Base-by-base conservation (phyloP, 192 early-diverging fungal species). In the Coemansia pectinata region DNA sequence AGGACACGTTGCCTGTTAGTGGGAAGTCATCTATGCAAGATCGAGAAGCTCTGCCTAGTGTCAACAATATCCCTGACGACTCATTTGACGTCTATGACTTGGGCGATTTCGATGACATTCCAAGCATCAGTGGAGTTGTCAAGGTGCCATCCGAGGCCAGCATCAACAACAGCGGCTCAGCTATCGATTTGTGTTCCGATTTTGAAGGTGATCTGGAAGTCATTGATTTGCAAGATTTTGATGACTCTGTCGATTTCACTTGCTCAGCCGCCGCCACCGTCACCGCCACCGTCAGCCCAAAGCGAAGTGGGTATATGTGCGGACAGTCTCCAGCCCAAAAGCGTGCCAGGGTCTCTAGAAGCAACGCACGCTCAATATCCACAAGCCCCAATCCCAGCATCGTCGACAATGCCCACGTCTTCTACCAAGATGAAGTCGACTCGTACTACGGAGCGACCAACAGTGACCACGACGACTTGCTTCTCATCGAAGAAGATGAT, bases 131-230 rank as follows among this genome's bases (percentile, higher is more conserved):
- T 23, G 21, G 19, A 8, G 21, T 50, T 50, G 48, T 50, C n/a
- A 19, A 23, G 21, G 19, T 19, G 48, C 48, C 19, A 23, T 50
- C 48, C 21, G 48, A 50, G 19, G 21, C 48, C 19, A 50, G 48
- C 48, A 21, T 50, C 48, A 23, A 23, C 48, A 50, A 1, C 40
- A 15, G 34, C 47, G 21, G 10, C 19, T 15, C 41, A 1, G 41
- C 67, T 12, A 68, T 70, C 33, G 79, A 76, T 58, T 33, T 68
- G 34, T 70, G 74, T 40, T 67, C 74, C 2, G 72, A 62, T 17
- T 23, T 64, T 5, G 65, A 71, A 2, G 78, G 67, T 23, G 65
- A 65, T 19, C 38, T 78, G 62, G 55, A 64, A 11, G 61, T 65
- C 39, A 66, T 68, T 48, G 67, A 81, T 17, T 23, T 74, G n/a